Evolutionary conservation across 1,284 basidiomycete species (phyloP), one percentile per base, ranked within the genome.

Genomic region (Meira miltonrushii): DNA sequence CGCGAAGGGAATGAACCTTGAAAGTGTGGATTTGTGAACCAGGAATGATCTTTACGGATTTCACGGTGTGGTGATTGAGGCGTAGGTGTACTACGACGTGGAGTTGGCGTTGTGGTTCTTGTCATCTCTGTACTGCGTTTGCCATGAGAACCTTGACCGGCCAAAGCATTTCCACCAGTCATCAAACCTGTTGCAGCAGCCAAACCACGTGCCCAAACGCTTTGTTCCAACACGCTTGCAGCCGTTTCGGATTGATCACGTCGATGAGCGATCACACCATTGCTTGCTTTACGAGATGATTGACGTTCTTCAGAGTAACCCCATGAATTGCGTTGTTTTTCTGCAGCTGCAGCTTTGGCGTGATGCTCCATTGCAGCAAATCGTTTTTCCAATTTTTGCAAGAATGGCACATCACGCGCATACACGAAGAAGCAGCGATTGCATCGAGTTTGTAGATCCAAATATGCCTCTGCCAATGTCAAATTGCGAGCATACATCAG

Each of bases 1-100:
- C 92, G 84, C 72, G 89, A 92, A 7, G 94, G 93, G 81, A 98
- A 93, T 67, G 89, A 90, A 25, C 93, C 93, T 74, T 98, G 92
- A 77, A 97, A 98, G 61, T 89, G 81, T 40, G 85, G 83, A 78
- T 92, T 90, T 70, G 91, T 87, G 80, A 96, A 95, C 93, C 93
- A 97, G 10, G 86, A 50, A 50, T 64, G 63, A 28, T 60, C 59
- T 28, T 13, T n/a, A 4, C 19, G 41, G n/a, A 43, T 43, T n/a
- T 48, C 46, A 13, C 23, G 13, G 7, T 37, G 23, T n/a, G 50
- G 41, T 19, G 37, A 54, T 33, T 23, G 43, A 33, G 59, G 43
- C 37, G 50, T 55, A 13, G 55, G 55, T 25, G 55, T 56, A 13
- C 48, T 50, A 15, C 19, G 15, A 4, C 41, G 41, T 21, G 46